A percentile compares a stretch with the other conserved stretches of the same genome.
These are phyloP conservation scores for Leishmania tropica DNA, from an alignment of 208 protist species.

Conservation along the genomic window DNA sequence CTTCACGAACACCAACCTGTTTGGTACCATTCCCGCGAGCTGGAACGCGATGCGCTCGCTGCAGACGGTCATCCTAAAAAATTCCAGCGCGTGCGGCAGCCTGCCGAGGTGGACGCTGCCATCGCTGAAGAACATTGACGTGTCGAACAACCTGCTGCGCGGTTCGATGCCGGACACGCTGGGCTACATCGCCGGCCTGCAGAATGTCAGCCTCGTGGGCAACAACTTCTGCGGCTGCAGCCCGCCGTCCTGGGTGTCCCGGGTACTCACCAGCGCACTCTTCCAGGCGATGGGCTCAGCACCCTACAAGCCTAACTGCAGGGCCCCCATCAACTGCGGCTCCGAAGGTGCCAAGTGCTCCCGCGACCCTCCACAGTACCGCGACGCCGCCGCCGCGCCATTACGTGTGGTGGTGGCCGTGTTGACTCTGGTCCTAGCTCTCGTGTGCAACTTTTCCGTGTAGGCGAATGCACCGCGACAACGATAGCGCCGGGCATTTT, in stretches of 20 bases:
- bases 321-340: not conserved
- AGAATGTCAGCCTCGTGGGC: constrained; percentile 10
- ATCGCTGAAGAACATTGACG: constrained; percentile 15
- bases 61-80: not conserved
- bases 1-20: constrained; percentile 20
- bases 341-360: constrained; percentile 12
- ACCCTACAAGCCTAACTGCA: constrained; percentile 6
- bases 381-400: constrained; percentile 1
- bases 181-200: constrained; percentile 12
- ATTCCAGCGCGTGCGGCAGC: constrained; percentile 20
- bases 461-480: not conserved
- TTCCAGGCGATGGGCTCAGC: constrained; percentile 11
- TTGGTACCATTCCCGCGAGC: constrained; percentile 16
- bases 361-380: constrained; percentile 6
- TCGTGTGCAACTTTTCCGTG: not conserved
- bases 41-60: constrained; percentile 21
- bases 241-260: constrained; percentile 12
- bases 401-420: not conserved
- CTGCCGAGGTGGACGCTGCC: constrained; percentile 27
- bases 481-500: not conserved
- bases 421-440: not conserved
- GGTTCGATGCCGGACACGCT: constrained; percentile 13
- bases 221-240: constrained; percentile 25
- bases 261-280: constrained; percentile 12
- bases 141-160: constrained; percentile 15